Percentiles rank a stretch among this genome's conserved stretches.
These are phyloP conservation scores for Phytopythium kandeliae DNA, from an alignment of 352 stramenopile genomes.

Conservation along the genomic window DNA sequence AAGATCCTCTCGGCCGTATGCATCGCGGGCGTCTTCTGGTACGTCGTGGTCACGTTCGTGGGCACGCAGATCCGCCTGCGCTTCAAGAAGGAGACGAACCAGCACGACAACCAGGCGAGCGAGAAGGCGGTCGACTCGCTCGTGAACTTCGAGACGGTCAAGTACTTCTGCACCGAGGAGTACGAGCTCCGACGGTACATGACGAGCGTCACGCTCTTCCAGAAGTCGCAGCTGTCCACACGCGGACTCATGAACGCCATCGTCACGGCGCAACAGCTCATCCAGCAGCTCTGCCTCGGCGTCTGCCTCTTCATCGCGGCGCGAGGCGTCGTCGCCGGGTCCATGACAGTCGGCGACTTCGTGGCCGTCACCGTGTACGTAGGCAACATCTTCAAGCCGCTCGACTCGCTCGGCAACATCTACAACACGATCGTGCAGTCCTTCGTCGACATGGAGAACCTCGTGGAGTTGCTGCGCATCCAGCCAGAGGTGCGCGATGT, in stretches of 20 bases:
- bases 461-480: conserved; percentile 92
- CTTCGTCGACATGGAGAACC: conserved; percentile 95
- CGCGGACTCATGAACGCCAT: conserved; percentile 90
- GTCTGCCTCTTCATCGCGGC: conserved; percentile 66
- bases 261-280: conserved; percentile 93
- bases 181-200: conserved; percentile 86
- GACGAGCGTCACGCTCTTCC: conserved; percentile 82
- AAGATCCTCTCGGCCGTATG: conserved; percentile 79
- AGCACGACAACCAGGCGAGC: conserved; percentile 95
- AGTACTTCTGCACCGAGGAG: conserved; percentile 94
- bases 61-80: conserved; percentile 56
- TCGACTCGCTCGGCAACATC: conserved; percentile 95
- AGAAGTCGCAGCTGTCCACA: conserved; percentile 87
- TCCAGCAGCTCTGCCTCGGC: conserved; percentile 83
- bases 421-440: conserved; percentile 97
- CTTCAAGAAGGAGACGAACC: conserved; percentile 92
- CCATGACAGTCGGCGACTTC: conserved; percentile 92
- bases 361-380: conserved; percentile 94
- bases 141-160: conserved; percentile 98
- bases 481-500: conserved; percentile 90
- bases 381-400: conserved; percentile 93
- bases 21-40: conserved; percentile 92
- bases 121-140: conserved; percentile 95
- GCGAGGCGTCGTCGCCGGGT: conserved; percentile 36
- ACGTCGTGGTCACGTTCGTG: conserved; percentile 89